Evolutionary conservation across 345 rosid genomes (phyloP).

Genomic region (Eucalyptus virginea): DNA sequence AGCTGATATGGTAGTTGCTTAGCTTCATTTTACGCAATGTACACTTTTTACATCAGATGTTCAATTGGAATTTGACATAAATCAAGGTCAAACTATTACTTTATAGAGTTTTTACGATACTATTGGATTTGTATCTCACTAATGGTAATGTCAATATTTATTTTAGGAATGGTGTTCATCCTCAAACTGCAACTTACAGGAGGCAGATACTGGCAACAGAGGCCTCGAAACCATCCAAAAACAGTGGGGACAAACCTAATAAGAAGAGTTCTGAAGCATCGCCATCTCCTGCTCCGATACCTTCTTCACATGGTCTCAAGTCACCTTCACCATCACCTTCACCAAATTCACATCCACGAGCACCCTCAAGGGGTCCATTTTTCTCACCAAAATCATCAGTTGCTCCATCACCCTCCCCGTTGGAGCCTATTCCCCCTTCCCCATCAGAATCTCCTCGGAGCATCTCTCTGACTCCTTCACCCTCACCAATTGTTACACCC

Average conservation of each 20-base stretch:
- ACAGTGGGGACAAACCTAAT: background rate
- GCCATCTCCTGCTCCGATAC: background rate
- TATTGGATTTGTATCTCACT: background rate
- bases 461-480: slow-evolving; percentile 12
- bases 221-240: background rate
- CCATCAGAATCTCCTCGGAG: slow-evolving; percentile 12
- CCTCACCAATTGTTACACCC: slow-evolving; percentile 16
- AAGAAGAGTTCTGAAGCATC: background rate
- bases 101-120: background rate
- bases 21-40: background rate
- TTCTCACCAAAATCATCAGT: slow-evolving; percentile 6
- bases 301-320: background rate
- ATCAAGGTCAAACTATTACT: background rate
- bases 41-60: background rate
- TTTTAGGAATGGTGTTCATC: slow-evolving; percentile 15
- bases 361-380: background rate
- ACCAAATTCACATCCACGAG: background rate
- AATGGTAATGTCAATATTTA: background rate
- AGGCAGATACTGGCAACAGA: slow-evolving; percentile 22
- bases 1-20: background rate
- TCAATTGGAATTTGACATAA: background rate
- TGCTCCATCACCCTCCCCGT: slow-evolving; percentile 17
- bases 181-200: slow-evolving; percentile 10
- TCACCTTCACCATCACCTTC: slow-evolving; percentile 9
- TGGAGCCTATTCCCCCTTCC: background rate